A percentile compares a stretch with the other conserved stretches of the same genome.
phyloP scores from a whole-genome alignment of 371 early-diverging fungal species.

The Ecytonucleospora hepatopenaei region DNA sequence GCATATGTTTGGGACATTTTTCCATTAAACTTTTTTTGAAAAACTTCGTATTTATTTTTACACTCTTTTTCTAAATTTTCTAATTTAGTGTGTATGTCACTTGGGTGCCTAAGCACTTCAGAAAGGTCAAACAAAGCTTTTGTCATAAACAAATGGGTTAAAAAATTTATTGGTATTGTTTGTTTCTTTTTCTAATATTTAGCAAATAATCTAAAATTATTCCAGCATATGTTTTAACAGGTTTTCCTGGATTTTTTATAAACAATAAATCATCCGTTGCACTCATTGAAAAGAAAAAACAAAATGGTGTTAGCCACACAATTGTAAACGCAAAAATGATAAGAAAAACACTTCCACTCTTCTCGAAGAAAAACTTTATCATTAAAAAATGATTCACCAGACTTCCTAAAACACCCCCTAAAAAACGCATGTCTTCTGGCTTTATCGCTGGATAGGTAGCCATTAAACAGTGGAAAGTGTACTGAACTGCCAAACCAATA shows the following conservation, averaged over 20 bases:
- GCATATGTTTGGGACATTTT: constrained; percentile 16
- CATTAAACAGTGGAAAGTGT: constrained; percentile 50
- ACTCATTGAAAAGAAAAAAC: constrained; percentile 55
- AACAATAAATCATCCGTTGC: constrained; percentile 53
- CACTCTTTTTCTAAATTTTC: constrained; percentile 6
- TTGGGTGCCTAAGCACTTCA: constrained; percentile 37
- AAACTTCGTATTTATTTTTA: constrained; percentile 12
- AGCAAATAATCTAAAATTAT: constrained; percentile 7
- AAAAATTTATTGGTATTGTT: background rate
- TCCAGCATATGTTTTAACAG: constrained; percentile 15
- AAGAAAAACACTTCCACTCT: constrained; percentile 31
- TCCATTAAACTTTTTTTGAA: constrained; percentile 7
- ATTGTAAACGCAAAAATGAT: constrained; percentile 48
- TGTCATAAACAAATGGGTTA: constrained; percentile 17
- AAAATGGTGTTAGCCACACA: constrained; percentile 56
- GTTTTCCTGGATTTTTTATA: constrained; percentile 13
- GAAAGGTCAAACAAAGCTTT: constrained; percentile 31
- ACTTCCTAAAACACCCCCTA: constrained; percentile 49
- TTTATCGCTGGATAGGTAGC: constrained; percentile 52
- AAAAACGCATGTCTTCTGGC: constrained; percentile 48
- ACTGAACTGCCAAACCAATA: constrained; percentile 47
- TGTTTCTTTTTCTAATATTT: constrained; percentile 5
- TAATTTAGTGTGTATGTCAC: constrained; percentile 39
- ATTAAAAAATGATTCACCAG: constrained; percentile 56
- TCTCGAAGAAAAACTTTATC: constrained; percentile 33